Base-by-base conservation (phyloP, 2,329 filamentous ascomycete genomes). In the Fusarium heterosporum region DNA sequence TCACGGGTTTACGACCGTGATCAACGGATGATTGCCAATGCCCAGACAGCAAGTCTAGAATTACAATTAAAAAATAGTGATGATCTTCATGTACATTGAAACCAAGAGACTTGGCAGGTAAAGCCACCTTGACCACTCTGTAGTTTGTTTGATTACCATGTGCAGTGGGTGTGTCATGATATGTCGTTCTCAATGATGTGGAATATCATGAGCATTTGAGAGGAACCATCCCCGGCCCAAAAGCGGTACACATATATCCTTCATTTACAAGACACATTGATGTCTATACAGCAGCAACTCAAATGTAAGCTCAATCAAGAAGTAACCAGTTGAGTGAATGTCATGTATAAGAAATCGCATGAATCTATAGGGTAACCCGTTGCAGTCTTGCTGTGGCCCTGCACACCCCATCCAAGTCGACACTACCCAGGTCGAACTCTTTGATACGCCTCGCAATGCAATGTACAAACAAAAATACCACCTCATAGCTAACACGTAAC, bases 401-500 rank as follows among this genome's bases (percentile, higher is more conserved):
- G n/a, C 9, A 30, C 14, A 25, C 13, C 22, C 13, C 16, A 39
- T 25, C 17, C 25, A 54, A 39, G 36, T 25, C 49, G 28, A 36
- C 14, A 45, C 22, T 28, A 8, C 55, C 45, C 19, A 54, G 32
- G 36, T 25, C 49, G 25, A 36, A 45, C 28, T 32, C 10, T 61
- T 40, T 41, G 29, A 47, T 29, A 38, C 43, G 54, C 54, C 61
- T 26, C 5, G 38, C 47, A 49, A 64, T 64, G 32, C 47, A 63
- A 19, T 38, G 39, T 22, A 26, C 22, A 43, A 64, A 49, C 17
- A 42, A 22, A 29, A 43, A 30, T 36, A 22, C 30, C 41, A 26
- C 39, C 55, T 48, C 40, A 41, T 40, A 38, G n/a, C 36, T 41
- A 41, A 55, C 28, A 38, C 30, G 50, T 19, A 26, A 45, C 41